A percentile compares a stretch with the other conserved stretches of the same genome.
Conservation (phyloP, 306 rosid genomes). For the Vicia sativa region DNA sequence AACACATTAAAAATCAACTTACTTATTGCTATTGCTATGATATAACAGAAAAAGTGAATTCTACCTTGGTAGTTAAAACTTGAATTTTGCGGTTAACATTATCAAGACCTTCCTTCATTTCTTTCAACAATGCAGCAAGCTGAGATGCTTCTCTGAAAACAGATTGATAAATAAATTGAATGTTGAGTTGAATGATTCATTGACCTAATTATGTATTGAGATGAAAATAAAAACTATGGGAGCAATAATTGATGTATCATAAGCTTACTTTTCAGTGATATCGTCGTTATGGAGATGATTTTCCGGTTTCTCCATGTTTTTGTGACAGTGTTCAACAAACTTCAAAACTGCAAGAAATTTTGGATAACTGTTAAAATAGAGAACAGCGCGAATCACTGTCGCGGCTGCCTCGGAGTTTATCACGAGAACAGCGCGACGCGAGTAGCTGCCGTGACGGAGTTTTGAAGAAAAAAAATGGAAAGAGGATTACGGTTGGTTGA, state of each 20-base stretch:
- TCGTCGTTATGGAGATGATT: conserved; percentile 9
- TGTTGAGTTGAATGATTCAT: neutral
- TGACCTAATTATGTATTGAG: neutral
- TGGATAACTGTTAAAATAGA: neutral
- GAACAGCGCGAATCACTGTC: too few species aligned
- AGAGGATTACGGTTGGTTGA: too few species aligned
- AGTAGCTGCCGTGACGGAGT: too few species aligned
- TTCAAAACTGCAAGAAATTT: conserved; percentile 6
- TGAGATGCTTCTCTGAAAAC: conserved; percentile 63
- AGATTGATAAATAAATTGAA: conserved; percentile 3
- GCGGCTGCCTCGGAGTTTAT: too few species aligned
- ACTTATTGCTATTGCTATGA: conserved; percentile 8
- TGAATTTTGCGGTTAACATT: conserved; percentile 60
- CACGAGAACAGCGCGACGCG: too few species aligned
- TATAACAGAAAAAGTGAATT: neutral
- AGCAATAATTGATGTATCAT: neutral
- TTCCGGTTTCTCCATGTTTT: conserved; percentile 37
- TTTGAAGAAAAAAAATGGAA: too few species aligned
- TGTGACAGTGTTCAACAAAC: neutral
- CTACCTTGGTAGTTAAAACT: conserved; percentile 71
- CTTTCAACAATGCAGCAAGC: conserved; percentile 65
- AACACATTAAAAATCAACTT: conserved; percentile 10
- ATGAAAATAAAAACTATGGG: neutral
- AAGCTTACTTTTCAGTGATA: conserved; percentile 35
- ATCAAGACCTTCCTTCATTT: conserved; percentile 86